These are phyloP conservation scores for Podila verticillata DNA, from an alignment of 192 early-diverging fungal genomes.

Conservation along the genomic window DNA sequence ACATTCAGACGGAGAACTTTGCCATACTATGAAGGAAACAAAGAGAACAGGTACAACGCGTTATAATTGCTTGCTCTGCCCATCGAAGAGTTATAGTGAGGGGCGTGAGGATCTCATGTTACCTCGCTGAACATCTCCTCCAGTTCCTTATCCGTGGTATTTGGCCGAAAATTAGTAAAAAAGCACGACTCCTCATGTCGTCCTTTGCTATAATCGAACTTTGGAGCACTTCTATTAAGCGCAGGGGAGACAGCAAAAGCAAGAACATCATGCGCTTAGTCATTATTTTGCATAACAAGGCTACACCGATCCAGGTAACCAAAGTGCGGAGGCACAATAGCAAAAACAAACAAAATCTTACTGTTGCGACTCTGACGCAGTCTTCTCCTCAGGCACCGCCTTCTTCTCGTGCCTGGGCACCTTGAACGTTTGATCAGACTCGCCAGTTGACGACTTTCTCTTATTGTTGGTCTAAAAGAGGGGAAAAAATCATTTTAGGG, in stretches of 20 bases:
- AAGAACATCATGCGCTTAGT: not conserved
- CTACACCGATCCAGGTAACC: no score
- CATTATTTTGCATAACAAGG: no score
- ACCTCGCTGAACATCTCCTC: conserved; percentile 28
- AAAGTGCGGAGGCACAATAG: no score
- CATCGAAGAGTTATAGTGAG: no score
- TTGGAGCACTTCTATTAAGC: not conserved
- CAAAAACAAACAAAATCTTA: not conserved
- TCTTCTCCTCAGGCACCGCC: no score
- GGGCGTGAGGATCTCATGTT: no score
- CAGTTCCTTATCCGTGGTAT: conserved; percentile 16
- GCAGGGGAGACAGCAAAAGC: not conserved
- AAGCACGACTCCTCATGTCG: conserved; percentile 39
- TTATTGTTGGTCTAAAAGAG: conserved; percentile 9
- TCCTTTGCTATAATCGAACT: conserved; percentile 22
- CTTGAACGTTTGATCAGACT: conserved; percentile 5
- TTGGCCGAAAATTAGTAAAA: conserved; percentile 25
- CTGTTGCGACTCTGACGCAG: not conserved
- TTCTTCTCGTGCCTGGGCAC: not conserved
- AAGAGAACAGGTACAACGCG: not conserved
- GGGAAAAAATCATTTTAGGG: not conserved
- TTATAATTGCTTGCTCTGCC: no score
- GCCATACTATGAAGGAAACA: not conserved
- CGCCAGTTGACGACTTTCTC: conserved; percentile 17
- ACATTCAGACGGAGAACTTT: not conserved